A percentile compares a stretch with the other conserved stretches of the same genome.
phyloP scores from a whole-genome alignment of 106 monocot genomes.

The Phalaenopsis equestris region DNA sequence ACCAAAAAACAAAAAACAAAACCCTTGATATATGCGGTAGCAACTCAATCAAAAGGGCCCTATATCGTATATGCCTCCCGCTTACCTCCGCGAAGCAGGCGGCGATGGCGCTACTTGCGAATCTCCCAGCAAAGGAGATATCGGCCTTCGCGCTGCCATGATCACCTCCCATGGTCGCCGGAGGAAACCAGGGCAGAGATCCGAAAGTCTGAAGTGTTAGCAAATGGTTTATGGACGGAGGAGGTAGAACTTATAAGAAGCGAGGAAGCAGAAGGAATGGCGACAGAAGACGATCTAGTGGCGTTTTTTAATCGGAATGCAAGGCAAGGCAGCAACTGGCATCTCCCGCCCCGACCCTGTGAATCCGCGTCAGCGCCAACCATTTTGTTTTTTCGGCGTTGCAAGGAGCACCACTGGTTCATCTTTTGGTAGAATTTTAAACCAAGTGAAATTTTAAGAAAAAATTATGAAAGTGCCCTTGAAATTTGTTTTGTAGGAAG shows the following conservation, averaged over 20 bases:
- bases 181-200: background rate
- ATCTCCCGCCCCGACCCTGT: background rate
- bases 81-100: slow-evolving; percentile 27
- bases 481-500: too few relatives aligned
- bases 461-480: too few relatives aligned
- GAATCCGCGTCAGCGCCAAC: background rate
- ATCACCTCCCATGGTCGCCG: slow-evolving; percentile 9
- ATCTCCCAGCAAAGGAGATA: slow-evolving; percentile 21
- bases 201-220: background rate
- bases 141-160: slow-evolving; percentile 13
- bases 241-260: background rate
- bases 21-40: background rate
- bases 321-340: background rate
- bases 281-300: background rate
- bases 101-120: slow-evolving; percentile 24
- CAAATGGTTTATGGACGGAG: background rate
- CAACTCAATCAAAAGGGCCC: background rate
- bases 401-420: too few relatives aligned
- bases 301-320: background rate
- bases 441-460: too few relatives aligned
- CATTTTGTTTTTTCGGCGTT: background rate
- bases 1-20: background rate
- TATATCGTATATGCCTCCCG: background rate
- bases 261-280: background rate
- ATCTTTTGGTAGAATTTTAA: too few relatives aligned